phyloP scores from a whole-genome alignment of 2,329 filamentous ascomycete genomes.

The Cladobotryum mycophilum region DNA sequence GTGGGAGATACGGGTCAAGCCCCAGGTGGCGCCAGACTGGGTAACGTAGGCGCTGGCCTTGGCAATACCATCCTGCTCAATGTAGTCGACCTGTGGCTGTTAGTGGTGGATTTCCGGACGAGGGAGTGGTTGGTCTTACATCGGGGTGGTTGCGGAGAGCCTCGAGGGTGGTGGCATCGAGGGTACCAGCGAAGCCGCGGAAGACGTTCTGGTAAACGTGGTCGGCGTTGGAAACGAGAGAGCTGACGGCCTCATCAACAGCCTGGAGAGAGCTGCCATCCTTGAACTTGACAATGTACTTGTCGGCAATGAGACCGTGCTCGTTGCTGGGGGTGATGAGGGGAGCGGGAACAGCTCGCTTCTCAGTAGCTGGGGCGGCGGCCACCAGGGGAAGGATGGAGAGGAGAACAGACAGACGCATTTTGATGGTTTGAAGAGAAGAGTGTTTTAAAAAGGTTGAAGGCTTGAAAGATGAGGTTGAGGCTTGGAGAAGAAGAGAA shows the following conservation, averaged over 20 bases:
- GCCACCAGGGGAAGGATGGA: constrained; percentile 19
- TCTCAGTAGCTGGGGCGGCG: constrained; percentile 15
- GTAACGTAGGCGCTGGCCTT: constrained; percentile 12
- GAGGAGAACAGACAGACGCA: constrained; percentile 20
- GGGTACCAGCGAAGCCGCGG: constrained; percentile 20
- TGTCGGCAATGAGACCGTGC: constrained; percentile 17
- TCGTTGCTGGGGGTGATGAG: constrained; percentile 15
- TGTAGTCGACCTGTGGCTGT: constrained; percentile 24
- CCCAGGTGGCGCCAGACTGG: constrained; percentile 23
- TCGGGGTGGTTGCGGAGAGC: constrained; percentile 19
- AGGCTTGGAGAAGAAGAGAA: constrained; percentile 5
- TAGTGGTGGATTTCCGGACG: neutral
- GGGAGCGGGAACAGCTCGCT: constrained; percentile 22
- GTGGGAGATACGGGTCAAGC: constrained; percentile 30
- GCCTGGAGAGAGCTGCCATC: constrained; percentile 12
- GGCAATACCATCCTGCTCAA: constrained; percentile 32
- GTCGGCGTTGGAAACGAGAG: constrained; percentile 17
- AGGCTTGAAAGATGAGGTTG: neutral
- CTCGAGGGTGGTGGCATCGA: constrained; percentile 17
- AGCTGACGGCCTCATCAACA: constrained; percentile 12
- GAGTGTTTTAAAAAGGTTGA: neutral
- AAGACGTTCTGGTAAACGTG: constrained; percentile 19
- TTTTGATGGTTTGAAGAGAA: constrained; percentile 6
- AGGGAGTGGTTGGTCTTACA: constrained; percentile 9
- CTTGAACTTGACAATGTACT: constrained; percentile 28